A percentile compares a stretch with the other conserved stretches of the same genome.
These are phyloP conservation scores for Acanthamoeba healyi DNA, from an alignment of 208 protist genomes.

Conservation along the genomic window DNA sequence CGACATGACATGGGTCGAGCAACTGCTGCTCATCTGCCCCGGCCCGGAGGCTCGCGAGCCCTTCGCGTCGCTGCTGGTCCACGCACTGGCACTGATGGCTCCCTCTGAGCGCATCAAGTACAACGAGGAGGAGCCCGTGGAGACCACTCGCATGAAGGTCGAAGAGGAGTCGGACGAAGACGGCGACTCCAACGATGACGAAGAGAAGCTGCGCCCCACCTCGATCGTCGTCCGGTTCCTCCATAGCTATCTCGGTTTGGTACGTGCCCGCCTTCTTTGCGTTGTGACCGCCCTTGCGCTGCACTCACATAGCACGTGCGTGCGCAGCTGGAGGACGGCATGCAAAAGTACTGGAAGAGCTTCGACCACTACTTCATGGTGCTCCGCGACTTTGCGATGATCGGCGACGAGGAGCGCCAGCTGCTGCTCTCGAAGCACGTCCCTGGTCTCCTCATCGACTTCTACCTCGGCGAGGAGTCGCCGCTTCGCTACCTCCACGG, in stretches of 20 bases:
- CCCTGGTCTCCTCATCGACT: constrained; percentile 79
- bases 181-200: not conserved
- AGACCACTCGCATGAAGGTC: not conserved
- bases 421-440: constrained; percentile 75
- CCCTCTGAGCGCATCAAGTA: constrained; percentile 5
- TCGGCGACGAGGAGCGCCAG: constrained; percentile 76
- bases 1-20: constrained; percentile 36
- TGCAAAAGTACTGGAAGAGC: constrained; percentile 79
- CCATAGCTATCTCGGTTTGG: constrained; percentile 21
- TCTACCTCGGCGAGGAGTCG: constrained; percentile 82
- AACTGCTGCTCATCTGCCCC: constrained; percentile 28
- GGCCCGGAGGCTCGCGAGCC: constrained; percentile 33
- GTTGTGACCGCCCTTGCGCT: not conserved
- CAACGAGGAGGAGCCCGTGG: constrained; percentile 31
- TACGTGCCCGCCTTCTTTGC: not conserved
- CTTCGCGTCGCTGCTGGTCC: constrained; percentile 14
- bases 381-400: constrained; percentile 78
- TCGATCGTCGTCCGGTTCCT: constrained; percentile 44
- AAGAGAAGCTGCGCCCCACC: constrained; percentile 1
- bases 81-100: not conserved
- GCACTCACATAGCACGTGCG: not conserved
- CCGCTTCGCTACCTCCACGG: constrained; percentile 19
- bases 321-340: constrained; percentile 62
- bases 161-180: constrained; percentile 11
- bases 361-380: constrained; percentile 83